Evolutionary conservation across 192 early-diverging fungal genomes (phyloP).

Genomic region (Linnemannia elongata): DNA sequence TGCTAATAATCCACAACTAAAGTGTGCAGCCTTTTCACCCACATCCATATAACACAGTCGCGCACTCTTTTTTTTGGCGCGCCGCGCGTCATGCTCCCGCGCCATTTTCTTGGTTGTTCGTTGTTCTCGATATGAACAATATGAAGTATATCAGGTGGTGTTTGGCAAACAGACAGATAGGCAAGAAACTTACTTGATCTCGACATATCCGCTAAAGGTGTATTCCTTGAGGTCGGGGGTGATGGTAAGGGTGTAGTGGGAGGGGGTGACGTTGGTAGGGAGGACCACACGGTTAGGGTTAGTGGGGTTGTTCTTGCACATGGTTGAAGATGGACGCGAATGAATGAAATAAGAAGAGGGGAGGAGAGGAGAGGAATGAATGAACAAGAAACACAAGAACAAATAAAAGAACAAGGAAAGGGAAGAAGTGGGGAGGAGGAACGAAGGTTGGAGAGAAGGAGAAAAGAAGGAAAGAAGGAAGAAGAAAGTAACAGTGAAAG

Average conservation of each 20-base stretch:
- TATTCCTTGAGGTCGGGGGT: conserved; percentile 84
- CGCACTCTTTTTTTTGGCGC: not conserved
- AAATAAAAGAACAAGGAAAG: not conserved
- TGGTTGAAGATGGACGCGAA: conserved; percentile 3
- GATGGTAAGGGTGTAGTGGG: conserved; percentile 84
- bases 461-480: not conserved
- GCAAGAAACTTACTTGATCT: conserved; percentile 69
- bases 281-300: conserved; percentile 77
- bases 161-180: not conserved
- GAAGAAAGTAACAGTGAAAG: not conserved
- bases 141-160: not conserved
- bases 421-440: not conserved
- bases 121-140: not conserved
- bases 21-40: no score
- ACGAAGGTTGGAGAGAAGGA: not conserved
- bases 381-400: not conserved
- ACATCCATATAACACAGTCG: not conserved
- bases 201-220: conserved; percentile 82
- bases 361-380: not conserved
- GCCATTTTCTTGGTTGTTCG: not conserved
- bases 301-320: conserved; percentile 39
- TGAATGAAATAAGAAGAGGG: not conserved
- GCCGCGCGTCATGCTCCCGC: no score
- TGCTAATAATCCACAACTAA: no score
- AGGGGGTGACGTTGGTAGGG: conserved; percentile 84